Base-by-base conservation (phyloP, 2,329 filamentous ascomycete species). In the Aspergillus sp. region DNA sequence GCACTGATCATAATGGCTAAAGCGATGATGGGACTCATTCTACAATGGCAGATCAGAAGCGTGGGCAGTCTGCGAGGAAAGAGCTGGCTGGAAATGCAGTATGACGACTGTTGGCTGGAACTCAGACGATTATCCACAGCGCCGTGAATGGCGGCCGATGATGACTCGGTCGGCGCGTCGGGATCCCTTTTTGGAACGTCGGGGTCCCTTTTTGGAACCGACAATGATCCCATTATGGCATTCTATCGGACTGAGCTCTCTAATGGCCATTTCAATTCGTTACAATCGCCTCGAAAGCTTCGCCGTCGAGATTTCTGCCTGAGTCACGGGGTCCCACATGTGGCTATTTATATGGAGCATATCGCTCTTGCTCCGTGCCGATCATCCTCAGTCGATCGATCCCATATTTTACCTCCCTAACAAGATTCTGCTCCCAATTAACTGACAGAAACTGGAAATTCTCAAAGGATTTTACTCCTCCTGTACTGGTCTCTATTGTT, bases 11-110 rank as follows among this genome's bases (percentile, higher is more conserved):
- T 66, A 10, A 10, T 66, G 19, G 63, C 58, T 0, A 58, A 55
- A 28, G 64, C 63, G 3, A 55, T 57, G 28, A 55, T 58, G 43
- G 57, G 43, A 19, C 47, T 65, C n/a, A 10, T 65, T 21, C 50
- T 50, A 25, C 53, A 38, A 21, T 65, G 63, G 63, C 59, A 52
- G 19, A 39, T 66, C 36, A 48, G 28, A 15, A 62, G 61, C 39
- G 28, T 58, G 8, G 65, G 62, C n/a, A 39, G 55, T 19, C 48
- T 66, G 28, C 17, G 43, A 8, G 64, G 65, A 4, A 58, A 53
- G 43, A 64, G 58, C 38, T 66, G 58, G 30, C 45, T 67, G 49
- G 63, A 66, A 55, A 67, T 66, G 65, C 60, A 65, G 54, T 67
- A 67, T 49, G 63, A 67, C 7, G 45, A 58, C 4, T 66, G 65